phyloP scores from a whole-genome alignment of 169 alveolate genomes.

The Perkinsus olseni region DNA sequence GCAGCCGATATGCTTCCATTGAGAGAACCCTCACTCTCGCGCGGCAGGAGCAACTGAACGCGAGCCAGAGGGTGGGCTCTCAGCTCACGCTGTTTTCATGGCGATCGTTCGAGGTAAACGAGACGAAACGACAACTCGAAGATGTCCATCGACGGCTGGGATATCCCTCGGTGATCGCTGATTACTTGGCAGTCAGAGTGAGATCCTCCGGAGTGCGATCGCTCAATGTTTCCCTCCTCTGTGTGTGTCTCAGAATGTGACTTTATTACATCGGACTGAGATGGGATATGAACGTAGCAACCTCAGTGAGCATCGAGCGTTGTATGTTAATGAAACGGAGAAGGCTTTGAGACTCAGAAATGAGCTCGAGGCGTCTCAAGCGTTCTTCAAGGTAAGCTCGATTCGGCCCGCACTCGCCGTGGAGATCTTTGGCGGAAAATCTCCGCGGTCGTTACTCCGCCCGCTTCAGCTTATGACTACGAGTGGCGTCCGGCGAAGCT shows the following conservation, averaged over 20 bases:
- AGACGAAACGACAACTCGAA: neutral
- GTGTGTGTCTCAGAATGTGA: neutral
- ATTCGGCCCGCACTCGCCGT: neutral
- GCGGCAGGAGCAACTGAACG: neutral
- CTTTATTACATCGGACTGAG: neutral
- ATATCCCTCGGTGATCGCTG: neutral
- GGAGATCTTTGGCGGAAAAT: too few relatives aligned
- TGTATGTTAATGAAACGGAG: neutral
- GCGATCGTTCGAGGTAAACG: neutral
- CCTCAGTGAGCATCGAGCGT: neutral
- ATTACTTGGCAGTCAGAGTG: neutral
- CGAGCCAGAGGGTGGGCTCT: neutral
- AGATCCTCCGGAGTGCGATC: neutral
- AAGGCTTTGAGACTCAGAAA: neutral
- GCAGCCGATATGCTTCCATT: neutral
- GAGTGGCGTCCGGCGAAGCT: too few relatives aligned
- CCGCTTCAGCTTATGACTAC: too few relatives aligned
- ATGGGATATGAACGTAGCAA: neutral
- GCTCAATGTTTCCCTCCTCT: too few relatives aligned
- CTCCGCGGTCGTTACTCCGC: too few relatives aligned
- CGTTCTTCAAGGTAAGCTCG: neutral
- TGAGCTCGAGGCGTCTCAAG: neutral
- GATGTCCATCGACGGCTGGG: neutral
- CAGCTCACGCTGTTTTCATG: too few relatives aligned
- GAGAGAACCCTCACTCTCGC: neutral